These are phyloP conservation scores for Dorcoceras hygrometricum DNA, from an alignment of 257 asterid genomes.

Conservation along the genomic window DNA sequence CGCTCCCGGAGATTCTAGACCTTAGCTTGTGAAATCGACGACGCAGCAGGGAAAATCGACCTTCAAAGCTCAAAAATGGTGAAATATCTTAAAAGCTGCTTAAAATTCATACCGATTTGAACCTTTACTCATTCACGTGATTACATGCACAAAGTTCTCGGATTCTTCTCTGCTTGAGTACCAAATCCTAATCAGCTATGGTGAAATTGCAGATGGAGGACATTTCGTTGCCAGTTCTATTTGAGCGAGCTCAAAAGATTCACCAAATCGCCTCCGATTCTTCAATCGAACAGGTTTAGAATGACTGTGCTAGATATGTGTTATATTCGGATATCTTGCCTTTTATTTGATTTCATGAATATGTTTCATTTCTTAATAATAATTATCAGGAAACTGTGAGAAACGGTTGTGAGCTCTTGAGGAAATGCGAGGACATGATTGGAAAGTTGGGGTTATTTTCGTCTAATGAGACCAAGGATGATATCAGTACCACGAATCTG, in stretches of 20 bases:
- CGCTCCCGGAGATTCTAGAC: too few species aligned
- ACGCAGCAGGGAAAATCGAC: too few species aligned
- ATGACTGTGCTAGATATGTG: not conserved
- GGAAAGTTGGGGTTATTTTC: conserved; percentile 82
- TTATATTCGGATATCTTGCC: not conserved
- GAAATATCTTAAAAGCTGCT: too few species aligned
- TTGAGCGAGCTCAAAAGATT: conserved; percentile 54
- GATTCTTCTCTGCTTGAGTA: not conserved
- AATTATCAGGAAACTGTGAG: conserved; percentile 49
- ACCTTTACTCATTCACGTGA: too few species aligned
- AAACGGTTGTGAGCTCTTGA: conserved; percentile 67
- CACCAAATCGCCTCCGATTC: conserved; percentile 53
- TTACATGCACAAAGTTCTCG: not conserved
- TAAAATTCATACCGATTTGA: too few species aligned
- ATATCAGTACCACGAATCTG: conserved; percentile 78
- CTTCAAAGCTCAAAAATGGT: too few species aligned
- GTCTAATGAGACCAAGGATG: conserved; percentile 85
- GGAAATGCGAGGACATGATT: conserved; percentile 80
- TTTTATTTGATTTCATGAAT: not conserved
- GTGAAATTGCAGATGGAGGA: conserved; percentile 52
- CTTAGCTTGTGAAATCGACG: too few species aligned
- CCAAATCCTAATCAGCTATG: conserved; percentile 24
- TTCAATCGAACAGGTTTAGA: conserved; percentile 48
- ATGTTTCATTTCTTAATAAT: not conserved
- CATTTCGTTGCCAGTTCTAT: conserved; percentile 52